These are phyloP conservation scores for Rutidosis leptorrhynchoides DNA, from an alignment of 129 eudicot genomes.

Conservation along the genomic window DNA sequence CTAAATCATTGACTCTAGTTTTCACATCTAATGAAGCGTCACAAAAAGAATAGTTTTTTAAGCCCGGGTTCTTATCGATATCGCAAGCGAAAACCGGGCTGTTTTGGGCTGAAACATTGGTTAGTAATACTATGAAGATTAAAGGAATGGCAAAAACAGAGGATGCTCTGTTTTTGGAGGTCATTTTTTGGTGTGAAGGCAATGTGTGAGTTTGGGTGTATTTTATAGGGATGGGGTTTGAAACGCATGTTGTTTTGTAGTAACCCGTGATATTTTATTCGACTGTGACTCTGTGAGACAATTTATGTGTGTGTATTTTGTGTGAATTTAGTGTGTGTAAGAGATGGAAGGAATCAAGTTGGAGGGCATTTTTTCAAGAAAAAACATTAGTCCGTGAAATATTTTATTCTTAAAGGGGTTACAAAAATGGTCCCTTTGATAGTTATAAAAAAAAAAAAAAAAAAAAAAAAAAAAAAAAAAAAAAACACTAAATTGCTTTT, in stretches of 20 bases:
- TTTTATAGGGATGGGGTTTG: slow-evolving; percentile 38
- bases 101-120: slow-evolving; percentile 41
- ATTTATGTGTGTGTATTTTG: slow-evolving; percentile 14
- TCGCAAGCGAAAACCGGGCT: slow-evolving; percentile 76
- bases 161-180: slow-evolving; percentile 48
- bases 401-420: slow-evolving; percentile 17
- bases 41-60: slow-evolving; percentile 53
- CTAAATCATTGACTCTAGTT: slow-evolving; percentile 63
- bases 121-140: background rate
- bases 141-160: slow-evolving; percentile 46
- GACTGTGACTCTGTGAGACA: slow-evolving; percentile 25
- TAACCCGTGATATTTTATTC: slow-evolving; percentile 48
- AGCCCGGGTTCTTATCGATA: slow-evolving; percentile 34
- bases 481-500: too few species aligned
- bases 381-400: slow-evolving; percentile 36
- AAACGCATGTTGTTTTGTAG: slow-evolving; percentile 43
- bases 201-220: slow-evolving; percentile 26
- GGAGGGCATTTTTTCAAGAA: slow-evolving; percentile 28
- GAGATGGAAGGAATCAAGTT: slow-evolving; percentile 30
- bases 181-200: slow-evolving; percentile 33
- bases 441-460: too few species aligned
- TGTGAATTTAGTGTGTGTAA: slow-evolving; percentile 23
- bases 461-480: too few species aligned
- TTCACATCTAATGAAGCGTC: slow-evolving; percentile 43
- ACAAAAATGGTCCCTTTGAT: slow-evolving; percentile 22